A percentile compares a stretch with the other conserved stretches of the same genome.
phyloP scores from a whole-genome alignment of 2,329 filamentous ascomycete genomes.

The Fragosphaeria purpurea region DNA sequence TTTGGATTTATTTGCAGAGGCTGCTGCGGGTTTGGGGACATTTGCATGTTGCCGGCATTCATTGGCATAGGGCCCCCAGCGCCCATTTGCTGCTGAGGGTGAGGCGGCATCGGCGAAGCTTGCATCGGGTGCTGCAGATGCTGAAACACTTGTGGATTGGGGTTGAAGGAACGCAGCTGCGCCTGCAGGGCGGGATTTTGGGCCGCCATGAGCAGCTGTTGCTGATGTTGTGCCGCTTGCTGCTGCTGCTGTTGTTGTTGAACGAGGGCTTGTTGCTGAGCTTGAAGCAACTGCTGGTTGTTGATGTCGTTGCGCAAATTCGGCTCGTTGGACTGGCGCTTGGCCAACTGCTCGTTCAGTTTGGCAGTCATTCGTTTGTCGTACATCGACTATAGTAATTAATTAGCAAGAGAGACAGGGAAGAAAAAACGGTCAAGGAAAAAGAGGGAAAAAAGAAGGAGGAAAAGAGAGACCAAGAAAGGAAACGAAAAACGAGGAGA shows the following conservation, averaged over 20 bases:
- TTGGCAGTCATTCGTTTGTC: constrained; percentile 37
- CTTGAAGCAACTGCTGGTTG: constrained; percentile 22
- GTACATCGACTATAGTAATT: constrained; percentile 34
- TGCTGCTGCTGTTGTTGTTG: constrained; percentile 20
- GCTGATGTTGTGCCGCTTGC: constrained; percentile 20
- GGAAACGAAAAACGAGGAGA: background rate
- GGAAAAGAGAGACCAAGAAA: background rate
- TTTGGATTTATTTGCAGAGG: constrained; percentile 30
- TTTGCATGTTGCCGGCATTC: constrained; percentile 23
- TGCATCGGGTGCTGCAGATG: constrained; percentile 51
- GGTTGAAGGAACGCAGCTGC: constrained; percentile 41
- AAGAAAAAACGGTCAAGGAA: background rate
- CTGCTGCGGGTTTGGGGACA: constrained; percentile 31
- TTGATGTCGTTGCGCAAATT: constrained; percentile 40
- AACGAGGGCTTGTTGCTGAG: constrained; percentile 21
- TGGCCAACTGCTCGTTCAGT: constrained; percentile 38
- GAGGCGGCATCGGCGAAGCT: constrained; percentile 40
- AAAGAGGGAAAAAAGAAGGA: background rate
- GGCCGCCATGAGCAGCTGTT: constrained; percentile 41
- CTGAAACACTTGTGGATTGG: constrained; percentile 44
- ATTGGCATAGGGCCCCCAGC: constrained; percentile 25
- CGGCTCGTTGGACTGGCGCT: constrained; percentile 40
- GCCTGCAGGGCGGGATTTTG: constrained; percentile 35
- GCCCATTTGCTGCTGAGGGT: constrained; percentile 29
- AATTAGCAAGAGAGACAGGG: constrained; percentile 8